Evolutionary conservation across 352 stramenopile genomes (phyloP).

Genomic region (Globisporangium echinulatum): DNA sequence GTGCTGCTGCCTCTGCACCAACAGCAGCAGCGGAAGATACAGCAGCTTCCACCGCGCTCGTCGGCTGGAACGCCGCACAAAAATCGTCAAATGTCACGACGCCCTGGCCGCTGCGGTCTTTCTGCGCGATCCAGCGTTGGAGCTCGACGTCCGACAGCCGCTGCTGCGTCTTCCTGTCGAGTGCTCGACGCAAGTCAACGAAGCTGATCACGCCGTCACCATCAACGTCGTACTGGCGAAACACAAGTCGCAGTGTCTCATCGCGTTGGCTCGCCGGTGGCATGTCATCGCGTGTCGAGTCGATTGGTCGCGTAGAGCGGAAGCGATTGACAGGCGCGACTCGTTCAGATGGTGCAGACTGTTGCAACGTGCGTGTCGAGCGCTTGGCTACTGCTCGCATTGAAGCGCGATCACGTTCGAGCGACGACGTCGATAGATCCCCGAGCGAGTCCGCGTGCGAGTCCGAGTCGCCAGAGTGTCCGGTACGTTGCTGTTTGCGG

Average conservation of each 20-base stretch:
- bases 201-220: slow-evolving; percentile 43
- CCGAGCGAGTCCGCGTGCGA: not conserved
- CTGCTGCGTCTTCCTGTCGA: slow-evolving; percentile 15
- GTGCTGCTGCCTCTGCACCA: too few relatives aligned
- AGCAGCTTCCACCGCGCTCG: too few relatives aligned
- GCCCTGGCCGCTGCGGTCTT: slow-evolving; percentile 34
- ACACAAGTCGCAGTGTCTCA: slow-evolving; percentile 26
- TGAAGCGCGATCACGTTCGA: too few relatives aligned
- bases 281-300: not conserved
- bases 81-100: slow-evolving; percentile 44
- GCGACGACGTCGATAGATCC: not conserved
- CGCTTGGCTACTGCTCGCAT: too few relatives aligned
- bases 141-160: slow-evolving; percentile 33
- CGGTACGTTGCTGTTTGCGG: too few relatives aligned
- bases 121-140: slow-evolving; percentile 45
- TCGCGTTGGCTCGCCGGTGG: not conserved
- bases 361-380: too few relatives aligned
- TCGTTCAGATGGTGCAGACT: too few relatives aligned
- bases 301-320: too few relatives aligned
- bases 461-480: not conserved
- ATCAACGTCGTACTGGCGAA: slow-evolving; percentile 44
- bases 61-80: slow-evolving; percentile 17
- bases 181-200: slow-evolving; percentile 32
- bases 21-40: too few relatives aligned
- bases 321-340: too few relatives aligned